A percentile compares a stretch with the other conserved stretches of the same genome.
Evolutionary conservation across 352 stramenopile species (phyloP).

Genomic region (Globisporangium echinulatum): DNA sequence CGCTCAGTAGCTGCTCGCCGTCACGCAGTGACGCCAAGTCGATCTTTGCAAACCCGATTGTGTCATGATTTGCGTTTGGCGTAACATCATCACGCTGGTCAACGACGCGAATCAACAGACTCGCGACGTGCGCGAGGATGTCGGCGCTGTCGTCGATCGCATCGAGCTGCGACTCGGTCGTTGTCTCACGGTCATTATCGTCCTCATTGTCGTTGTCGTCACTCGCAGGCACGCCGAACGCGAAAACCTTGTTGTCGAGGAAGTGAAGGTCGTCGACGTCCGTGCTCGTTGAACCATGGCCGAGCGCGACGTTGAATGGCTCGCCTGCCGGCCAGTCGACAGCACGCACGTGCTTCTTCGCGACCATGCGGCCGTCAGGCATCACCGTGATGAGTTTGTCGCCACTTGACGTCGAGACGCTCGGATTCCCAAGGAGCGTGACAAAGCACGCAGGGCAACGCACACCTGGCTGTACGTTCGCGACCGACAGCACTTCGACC

Average conservation of each 20-base stretch:
- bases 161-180: slow-evolving; percentile 7
- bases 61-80: slow-evolving; percentile 1
- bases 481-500: slow-evolving; percentile 40
- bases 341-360: slow-evolving; percentile 7
- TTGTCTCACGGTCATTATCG: neutral
- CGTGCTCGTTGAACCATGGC: slow-evolving; percentile 6
- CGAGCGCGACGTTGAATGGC: slow-evolving; percentile 12
- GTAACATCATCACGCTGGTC: slow-evolving; percentile 18
- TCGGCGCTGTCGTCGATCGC: slow-evolving; percentile 16
- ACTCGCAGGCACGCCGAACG: slow-evolving; percentile 17
- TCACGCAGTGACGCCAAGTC: slow-evolving; percentile 33
- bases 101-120: slow-evolving; percentile 44
- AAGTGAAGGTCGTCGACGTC: slow-evolving; percentile 17
- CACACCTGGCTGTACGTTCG: slow-evolving; percentile 28
- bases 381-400: slow-evolving; percentile 10
- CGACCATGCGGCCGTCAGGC: slow-evolving; percentile 21
- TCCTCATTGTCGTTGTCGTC: slow-evolving; percentile 1
- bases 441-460: slow-evolving; percentile 30
- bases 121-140: slow-evolving; percentile 26
- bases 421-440: slow-evolving; percentile 37
- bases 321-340: slow-evolving; percentile 15
- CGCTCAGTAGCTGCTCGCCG: slow-evolving; percentile 30
- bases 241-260: slow-evolving; percentile 20
- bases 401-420: slow-evolving; percentile 1
- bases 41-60: slow-evolving; percentile 40